Evolutionary conservation across 2,329 filamentous ascomycete genomes (phyloP).

Genomic region (Aspergillus alliaceus): DNA sequence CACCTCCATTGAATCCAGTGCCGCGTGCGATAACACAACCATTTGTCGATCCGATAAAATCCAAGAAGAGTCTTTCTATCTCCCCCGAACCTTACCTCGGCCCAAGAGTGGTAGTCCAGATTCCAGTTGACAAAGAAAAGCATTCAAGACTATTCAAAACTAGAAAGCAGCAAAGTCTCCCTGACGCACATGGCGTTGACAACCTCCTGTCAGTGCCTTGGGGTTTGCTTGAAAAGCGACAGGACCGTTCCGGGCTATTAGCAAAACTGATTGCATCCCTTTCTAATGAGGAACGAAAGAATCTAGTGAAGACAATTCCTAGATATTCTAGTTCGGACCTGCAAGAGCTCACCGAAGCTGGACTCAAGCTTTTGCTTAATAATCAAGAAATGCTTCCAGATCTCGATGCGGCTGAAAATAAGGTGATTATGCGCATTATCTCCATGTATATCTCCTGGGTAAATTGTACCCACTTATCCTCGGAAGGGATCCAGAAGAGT

Average conservation of each 20-base stretch:
- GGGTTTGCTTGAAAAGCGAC: conserved; percentile 34
- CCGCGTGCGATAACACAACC: conserved; percentile 7
- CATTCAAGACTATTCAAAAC: not conserved
- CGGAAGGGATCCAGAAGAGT: conserved; percentile 20
- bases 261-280: conserved; percentile 29
- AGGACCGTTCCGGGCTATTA: conserved; percentile 39
- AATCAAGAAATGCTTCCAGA: conserved; percentile 4
- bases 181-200: conserved; percentile 23
- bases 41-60: conserved; percentile 3
- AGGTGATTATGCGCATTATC: conserved; percentile 24
- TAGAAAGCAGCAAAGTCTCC: conserved; percentile 3
- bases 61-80: conserved; percentile 13
- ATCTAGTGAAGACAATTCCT: conserved; percentile 13
- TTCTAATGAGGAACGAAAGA: conserved; percentile 18
- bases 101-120: conserved; percentile 6
- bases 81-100: conserved; percentile 17
- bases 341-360: conserved; percentile 11
- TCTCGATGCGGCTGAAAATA: conserved; percentile 6
- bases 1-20: conserved; percentile 36
- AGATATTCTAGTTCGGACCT: conserved; percentile 13
- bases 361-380: conserved; percentile 16
- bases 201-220: conserved; percentile 35
- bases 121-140: conserved; percentile 3
- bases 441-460: conserved; percentile 35
- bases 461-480: conserved; percentile 20